These are phyloP conservation scores for Phaffomyces thermotolerans DNA, from an alignment of 805 yeast species.

Conservation along the genomic window DNA sequence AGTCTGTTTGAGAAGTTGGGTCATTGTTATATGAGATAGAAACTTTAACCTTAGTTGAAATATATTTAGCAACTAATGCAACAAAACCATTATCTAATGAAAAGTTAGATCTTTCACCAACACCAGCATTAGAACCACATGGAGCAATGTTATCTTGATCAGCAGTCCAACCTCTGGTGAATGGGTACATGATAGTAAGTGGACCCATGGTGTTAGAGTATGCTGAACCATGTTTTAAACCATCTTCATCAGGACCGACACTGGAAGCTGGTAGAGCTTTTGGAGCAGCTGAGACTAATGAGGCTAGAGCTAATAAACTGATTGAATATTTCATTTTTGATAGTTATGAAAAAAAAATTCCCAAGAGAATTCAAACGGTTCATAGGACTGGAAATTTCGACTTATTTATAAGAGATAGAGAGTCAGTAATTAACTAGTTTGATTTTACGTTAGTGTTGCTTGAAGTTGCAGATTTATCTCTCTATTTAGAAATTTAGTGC, in stretches of 20 bases:
- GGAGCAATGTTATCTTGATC: slow-evolving; percentile 39
- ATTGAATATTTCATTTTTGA: slow-evolving; percentile 7
- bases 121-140: slow-evolving; percentile 35
- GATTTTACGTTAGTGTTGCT: too few relatives aligned
- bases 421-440: too few relatives aligned
- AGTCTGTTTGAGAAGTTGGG: slow-evolving; percentile 34
- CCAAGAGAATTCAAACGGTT: too few relatives aligned
- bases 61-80: slow-evolving; percentile 37
- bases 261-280: slow-evolving; percentile 14
- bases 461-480: too few relatives aligned
- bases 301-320: slow-evolving; percentile 13
- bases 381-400: too few relatives aligned
- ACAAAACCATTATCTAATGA: slow-evolving; percentile 41
- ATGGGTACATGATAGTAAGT: slow-evolving; percentile 31
- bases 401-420: too few relatives aligned
- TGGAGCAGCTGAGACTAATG: slow-evolving; percentile 16
- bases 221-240: slow-evolving; percentile 22
- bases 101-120: slow-evolving; percentile 34
- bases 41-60: slow-evolving; percentile 32
- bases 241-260: slow-evolving; percentile 6
- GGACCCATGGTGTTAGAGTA: slow-evolving; percentile 23
- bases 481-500: too few relatives aligned
- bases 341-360: background rate
- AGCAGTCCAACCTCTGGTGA: slow-evolving; percentile 38
- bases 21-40: slow-evolving; percentile 33